Evolutionary conservation across 371 early-diverging fungal genomes (phyloP).

Genomic region (Mortierella polycephala): DNA sequence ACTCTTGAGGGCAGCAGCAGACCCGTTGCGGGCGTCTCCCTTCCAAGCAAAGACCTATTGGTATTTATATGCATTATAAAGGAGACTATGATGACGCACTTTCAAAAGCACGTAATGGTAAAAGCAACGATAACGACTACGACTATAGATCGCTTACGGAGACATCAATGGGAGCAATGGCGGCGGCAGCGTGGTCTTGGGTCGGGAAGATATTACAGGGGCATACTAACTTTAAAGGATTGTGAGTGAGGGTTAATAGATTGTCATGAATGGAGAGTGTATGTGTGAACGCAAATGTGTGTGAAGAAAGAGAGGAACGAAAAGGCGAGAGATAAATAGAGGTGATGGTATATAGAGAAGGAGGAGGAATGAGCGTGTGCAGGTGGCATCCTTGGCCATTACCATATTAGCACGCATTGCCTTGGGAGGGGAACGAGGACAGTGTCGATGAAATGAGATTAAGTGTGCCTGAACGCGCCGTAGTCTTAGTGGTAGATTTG

Average conservation of each 20-base stretch:
- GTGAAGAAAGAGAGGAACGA: conserved; percentile 6
- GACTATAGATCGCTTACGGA: conserved; percentile 56
- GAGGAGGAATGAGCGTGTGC: too few species aligned
- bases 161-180: conserved; percentile 86
- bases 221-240: conserved; percentile 35
- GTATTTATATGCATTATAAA: background rate
- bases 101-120: too few species aligned
- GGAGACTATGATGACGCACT: too few species aligned
- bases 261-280: conserved; percentile 9
- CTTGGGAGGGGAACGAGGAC: too few species aligned
- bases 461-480: too few species aligned
- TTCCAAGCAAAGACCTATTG: conserved; percentile 69
- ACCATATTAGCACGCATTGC: too few species aligned
- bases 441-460: too few species aligned
- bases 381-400: too few species aligned
- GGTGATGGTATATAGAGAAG: too few species aligned
- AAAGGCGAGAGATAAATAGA: conserved; percentile 1
- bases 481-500: too few species aligned
- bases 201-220: conserved; percentile 99
- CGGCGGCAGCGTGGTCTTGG: conserved; percentile 96
- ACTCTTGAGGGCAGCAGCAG: conserved; percentile 97
- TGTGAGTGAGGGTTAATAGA: background rate
- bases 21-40: conserved; percentile 99
- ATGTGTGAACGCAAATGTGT: background rate
- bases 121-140: too few species aligned